Conservation (phyloP, 164 flowering plant genomes). For the Annona squamosa region DNA sequence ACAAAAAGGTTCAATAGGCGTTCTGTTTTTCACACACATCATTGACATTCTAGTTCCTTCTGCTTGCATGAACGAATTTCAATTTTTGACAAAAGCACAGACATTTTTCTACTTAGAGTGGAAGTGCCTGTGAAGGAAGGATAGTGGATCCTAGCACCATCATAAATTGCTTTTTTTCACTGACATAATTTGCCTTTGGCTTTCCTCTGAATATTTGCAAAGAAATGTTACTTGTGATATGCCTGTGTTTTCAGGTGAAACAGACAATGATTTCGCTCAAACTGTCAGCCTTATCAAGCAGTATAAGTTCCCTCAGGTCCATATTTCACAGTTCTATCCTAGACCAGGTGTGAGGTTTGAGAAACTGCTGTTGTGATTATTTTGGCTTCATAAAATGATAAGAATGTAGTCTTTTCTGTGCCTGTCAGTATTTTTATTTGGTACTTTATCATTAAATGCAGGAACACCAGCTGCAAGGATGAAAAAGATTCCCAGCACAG, state of each 20-base stretch:
- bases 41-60: neutral
- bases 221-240: neutral
- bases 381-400: neutral
- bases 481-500: slow-evolving; percentile 82
- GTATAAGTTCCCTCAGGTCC: slow-evolving; percentile 89
- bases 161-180: neutral
- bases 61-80: neutral
- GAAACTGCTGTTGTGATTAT: neutral
- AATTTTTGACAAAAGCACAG: neutral
- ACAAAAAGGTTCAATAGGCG: neutral
- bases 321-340: slow-evolving; percentile 97
- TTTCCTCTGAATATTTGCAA: neutral
- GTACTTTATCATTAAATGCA: slow-evolving; percentile 13
- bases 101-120: neutral
- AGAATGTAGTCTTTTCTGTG: neutral
- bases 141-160: neutral
- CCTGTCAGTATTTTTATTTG: neutral
- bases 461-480: slow-evolving; percentile 99
- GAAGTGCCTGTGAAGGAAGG: neutral
- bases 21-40: neutral
- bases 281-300: slow-evolving; percentile 68
- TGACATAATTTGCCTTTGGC: neutral
- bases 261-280: slow-evolving; percentile 86
- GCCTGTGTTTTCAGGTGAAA: slow-evolving; percentile 61
- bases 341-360: slow-evolving; percentile 64